Evolutionary conservation across 1,284 basidiomycete genomes (phyloP).

Genomic region (Butyriboletus regius): DNA sequence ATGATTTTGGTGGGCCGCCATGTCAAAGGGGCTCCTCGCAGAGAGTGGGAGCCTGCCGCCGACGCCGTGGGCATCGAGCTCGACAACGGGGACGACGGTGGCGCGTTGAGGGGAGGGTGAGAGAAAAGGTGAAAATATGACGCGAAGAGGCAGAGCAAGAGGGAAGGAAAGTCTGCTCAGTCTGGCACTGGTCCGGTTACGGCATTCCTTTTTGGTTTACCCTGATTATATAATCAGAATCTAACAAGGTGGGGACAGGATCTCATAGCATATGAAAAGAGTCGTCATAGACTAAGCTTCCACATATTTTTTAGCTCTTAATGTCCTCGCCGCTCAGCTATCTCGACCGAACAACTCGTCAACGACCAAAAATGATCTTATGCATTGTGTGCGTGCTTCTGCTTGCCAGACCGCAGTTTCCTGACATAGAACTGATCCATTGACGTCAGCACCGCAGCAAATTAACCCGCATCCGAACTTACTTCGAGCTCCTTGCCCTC

Average conservation of each 20-base stretch:
- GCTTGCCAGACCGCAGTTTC: conserved; percentile 86
- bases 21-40: conserved; percentile 32
- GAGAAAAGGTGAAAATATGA: conserved; percentile 23
- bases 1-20: conserved; percentile 78
- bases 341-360: neutral
- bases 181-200: conserved; percentile 30
- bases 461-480: conserved; percentile 18
- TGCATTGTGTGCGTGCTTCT: conserved; percentile 73
- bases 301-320: conserved; percentile 3
- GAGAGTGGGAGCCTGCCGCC: conserved; percentile 29
- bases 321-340: neutral
- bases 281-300: conserved; percentile 9
- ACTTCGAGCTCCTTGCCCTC: conserved; percentile 97
- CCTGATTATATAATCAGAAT: conserved; percentile 26
- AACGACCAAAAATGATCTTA: conserved; percentile 19
- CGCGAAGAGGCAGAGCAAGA: conserved; percentile 31
- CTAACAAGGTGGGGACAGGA: neutral
- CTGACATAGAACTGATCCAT: conserved; percentile 76
- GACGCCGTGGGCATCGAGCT: conserved; percentile 38
- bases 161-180: conserved; percentile 17
- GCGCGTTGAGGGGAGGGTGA: conserved; percentile 12
- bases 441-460: conserved; percentile 11
- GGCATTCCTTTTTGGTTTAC: conserved; percentile 13
- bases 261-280: conserved; percentile 13
- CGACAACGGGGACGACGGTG: conserved; percentile 22